phyloP scores from a whole-genome alignment of 305 asterid species.

The Nicotiana rustica region DNA sequence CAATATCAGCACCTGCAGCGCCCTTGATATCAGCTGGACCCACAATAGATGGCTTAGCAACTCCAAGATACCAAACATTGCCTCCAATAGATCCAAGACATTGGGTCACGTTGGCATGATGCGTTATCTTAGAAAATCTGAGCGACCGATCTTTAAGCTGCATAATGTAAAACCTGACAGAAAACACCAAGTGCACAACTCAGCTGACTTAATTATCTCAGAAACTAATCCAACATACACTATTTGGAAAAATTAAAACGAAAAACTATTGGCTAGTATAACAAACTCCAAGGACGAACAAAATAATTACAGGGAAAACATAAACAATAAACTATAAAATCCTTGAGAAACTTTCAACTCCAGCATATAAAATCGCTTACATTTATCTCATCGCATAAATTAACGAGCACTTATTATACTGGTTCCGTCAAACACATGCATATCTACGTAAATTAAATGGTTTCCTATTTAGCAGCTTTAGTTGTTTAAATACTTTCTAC shows the following conservation, averaged over 20 bases:
- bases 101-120: conserved; percentile 88
- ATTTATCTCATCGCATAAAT: too few relatives aligned
- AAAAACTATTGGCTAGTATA: background rate
- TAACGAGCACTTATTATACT: too few relatives aligned
- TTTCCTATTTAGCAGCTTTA: too few relatives aligned
- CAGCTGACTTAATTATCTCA: background rate
- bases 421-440: too few relatives aligned
- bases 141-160: conserved; percentile 66
- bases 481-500: too few relatives aligned
- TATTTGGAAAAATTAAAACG: background rate
- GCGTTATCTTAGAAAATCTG: conserved; percentile 70
- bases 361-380: too few relatives aligned
- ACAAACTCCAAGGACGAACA: too few relatives aligned
- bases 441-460: too few relatives aligned
- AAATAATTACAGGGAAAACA: too few relatives aligned
- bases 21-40: conserved; percentile 47
- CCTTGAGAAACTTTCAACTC: too few relatives aligned
- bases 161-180: conserved; percentile 81
- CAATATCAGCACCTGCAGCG: conserved; percentile 37
- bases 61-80: conserved; percentile 87
- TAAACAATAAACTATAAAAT: too few relatives aligned
- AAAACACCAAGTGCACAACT: background rate
- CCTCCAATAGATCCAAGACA: conserved; percentile 89
- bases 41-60: conserved; percentile 73
- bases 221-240: background rate